Evolutionary conservation across 768 basidiomycete genomes (phyloP), one percentile per base, ranked within the genome.

Genomic region (Boletus rubropictus): DNA sequence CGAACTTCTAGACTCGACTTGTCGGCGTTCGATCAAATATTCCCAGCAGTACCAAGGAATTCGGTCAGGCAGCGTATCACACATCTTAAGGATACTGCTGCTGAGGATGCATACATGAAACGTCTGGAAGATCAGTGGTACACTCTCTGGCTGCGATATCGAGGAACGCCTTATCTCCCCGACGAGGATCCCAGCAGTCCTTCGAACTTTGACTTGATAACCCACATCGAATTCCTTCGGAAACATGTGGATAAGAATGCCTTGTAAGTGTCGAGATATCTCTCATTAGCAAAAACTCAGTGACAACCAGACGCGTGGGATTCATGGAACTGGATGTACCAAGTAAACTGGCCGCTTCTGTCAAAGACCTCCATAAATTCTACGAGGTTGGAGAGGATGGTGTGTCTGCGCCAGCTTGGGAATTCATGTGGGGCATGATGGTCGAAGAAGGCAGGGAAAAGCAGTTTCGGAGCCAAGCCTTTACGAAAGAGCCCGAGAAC

Each of bases 41-140:
- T 94, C 63, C 86, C 85, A 2, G 78, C 80, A 14, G 78, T 88
- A n/a, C 78, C 80, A 8, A 72, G 78, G 46, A 85, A 84, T 55
- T 82, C 80, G 4, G 80, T 89, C 17, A 80, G 89, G 5, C 80
- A 81, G 53, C 82, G 84, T 17, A 62, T 89, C 39, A 72, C 72
- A 12, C 76, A 78, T 54, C 69, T 90, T 21, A 70, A 77, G 52
- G 80, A 82, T 49, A 71, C 67, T 4, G 77, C 80, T 7, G 82
- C 84, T 20, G 82, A 80, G 42, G 84, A 85, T 39, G 72, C 82
- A 8, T 95, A 94, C 63, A 69, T 86, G 51, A 80, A 80, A 29
- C 80, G 88, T 9, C 71, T 95, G 34, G 87, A 91, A 65, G 82
- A 89, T 40, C 77, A 76, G 39, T 97, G 89, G 90, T 73, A 83